These are phyloP conservation scores for Acer negundo DNA, from an alignment of 345 rosid genomes.

Conservation along the genomic window DNA sequence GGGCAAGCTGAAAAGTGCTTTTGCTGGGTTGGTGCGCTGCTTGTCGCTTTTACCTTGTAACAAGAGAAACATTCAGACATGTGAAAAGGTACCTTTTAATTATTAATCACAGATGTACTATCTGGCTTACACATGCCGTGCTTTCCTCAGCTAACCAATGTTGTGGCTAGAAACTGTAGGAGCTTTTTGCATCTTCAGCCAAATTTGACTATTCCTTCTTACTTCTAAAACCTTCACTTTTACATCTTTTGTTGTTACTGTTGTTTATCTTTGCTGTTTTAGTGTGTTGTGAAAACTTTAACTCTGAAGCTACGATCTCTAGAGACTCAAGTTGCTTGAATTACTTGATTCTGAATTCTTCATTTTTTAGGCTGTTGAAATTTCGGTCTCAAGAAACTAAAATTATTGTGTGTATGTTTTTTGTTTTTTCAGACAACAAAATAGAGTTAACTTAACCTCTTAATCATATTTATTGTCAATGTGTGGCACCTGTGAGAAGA, in stretches of 20 bases:
- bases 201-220: slow-evolving; percentile 5
- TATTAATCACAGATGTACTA: slow-evolving; percentile 1
- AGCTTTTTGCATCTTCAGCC: neutral
- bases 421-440: neutral
- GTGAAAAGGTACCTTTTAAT: slow-evolving; percentile 43
- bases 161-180: slow-evolving; percentile 3
- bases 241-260: neutral
- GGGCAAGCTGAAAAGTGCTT: slow-evolving; percentile 63
- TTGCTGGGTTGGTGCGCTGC: slow-evolving; percentile 75
- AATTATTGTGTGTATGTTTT: no score
- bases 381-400: neutral
- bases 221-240: neutral
- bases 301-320: neutral
- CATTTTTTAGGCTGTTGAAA: slow-evolving; percentile 1
- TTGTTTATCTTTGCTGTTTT: neutral
- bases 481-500: neutral
- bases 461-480: neutral
- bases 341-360: neutral
- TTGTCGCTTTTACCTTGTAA: slow-evolving; percentile 62
- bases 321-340: slow-evolving; percentile 1
- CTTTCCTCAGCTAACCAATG: neutral
- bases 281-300: neutral
- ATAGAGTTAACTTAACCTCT: neutral
- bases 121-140: neutral
- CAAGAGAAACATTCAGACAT: slow-evolving; percentile 34